phyloP scores from a whole-genome alignment of 2,329 filamentous ascomycete species.

The Trichoderma sp. region DNA sequence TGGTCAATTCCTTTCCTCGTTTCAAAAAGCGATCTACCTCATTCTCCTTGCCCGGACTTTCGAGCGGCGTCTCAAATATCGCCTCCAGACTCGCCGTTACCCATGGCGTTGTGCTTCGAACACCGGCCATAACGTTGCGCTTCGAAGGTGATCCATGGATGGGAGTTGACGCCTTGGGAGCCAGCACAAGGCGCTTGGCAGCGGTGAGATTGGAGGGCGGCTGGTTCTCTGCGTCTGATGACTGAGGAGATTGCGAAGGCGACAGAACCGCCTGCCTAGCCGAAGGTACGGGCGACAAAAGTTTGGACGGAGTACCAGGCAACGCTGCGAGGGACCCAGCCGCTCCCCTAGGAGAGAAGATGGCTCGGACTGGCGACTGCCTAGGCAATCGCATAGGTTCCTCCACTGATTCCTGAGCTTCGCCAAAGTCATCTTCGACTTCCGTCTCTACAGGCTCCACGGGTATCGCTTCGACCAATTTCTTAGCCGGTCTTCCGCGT shows the following conservation, averaged over 20 bases:
- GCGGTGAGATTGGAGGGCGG: slow-evolving; percentile 65
- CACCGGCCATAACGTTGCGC: slow-evolving; percentile 53
- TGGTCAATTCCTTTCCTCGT: slow-evolving; percentile 62
- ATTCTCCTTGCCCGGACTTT: slow-evolving; percentile 53
- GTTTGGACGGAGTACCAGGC: slow-evolving; percentile 45
- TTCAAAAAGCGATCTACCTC: slow-evolving; percentile 49
- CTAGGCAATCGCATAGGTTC: background rate
- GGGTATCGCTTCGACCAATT: slow-evolving; percentile 25
- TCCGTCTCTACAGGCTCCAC: slow-evolving; percentile 11
- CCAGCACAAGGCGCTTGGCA: slow-evolving; percentile 48
- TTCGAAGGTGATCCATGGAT: slow-evolving; percentile 60
- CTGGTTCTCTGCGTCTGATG: slow-evolving; percentile 77
- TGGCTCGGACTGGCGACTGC: background rate
- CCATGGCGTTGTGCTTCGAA: slow-evolving; percentile 65
- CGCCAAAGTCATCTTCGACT: background rate
- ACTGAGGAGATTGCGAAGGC: slow-evolving; percentile 68
- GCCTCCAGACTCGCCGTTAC: slow-evolving; percentile 71
- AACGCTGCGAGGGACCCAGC: slow-evolving; percentile 26
- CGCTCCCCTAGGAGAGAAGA: slow-evolving; percentile 1
- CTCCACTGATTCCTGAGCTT: slow-evolving; percentile 20
- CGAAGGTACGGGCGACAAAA: slow-evolving; percentile 45
- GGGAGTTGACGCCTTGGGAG: slow-evolving; percentile 47
- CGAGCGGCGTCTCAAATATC: slow-evolving; percentile 54
- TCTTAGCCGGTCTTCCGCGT: slow-evolving; percentile 35
- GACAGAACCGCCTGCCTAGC: slow-evolving; percentile 55